phyloP scores from a whole-genome alignment of 305 asterid species.

The Stenogyne calaminthoides region DNA sequence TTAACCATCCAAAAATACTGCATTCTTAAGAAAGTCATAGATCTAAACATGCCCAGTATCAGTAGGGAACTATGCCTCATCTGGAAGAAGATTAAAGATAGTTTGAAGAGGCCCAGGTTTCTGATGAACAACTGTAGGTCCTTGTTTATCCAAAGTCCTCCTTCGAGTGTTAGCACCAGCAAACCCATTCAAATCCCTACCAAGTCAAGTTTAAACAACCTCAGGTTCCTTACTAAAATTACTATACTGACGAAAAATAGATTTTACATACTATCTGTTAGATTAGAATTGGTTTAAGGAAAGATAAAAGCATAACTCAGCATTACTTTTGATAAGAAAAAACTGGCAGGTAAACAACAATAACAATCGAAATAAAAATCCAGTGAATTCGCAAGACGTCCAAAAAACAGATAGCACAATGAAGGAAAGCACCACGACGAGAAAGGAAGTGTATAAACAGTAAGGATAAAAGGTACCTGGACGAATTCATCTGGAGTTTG shows the following conservation, averaged over 20 bases:
- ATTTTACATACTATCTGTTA: background rate
- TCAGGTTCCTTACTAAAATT: conserved; percentile 21
- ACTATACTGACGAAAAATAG: background rate
- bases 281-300: background rate
- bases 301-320: background rate
- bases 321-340: conserved; percentile 8
- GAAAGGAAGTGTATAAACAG: background rate
- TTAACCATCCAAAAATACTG: conserved; percentile 23
- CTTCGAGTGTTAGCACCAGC: conserved; percentile 73
- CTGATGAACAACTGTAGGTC: conserved; percentile 91
- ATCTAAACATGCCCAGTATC: conserved; percentile 25
- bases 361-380: conserved; percentile 21
- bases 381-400: background rate
- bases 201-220: conserved; percentile 26
- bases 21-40: conserved; percentile 22
- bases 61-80: conserved; percentile 66
- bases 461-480: conserved; percentile 49
- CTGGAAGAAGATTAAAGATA: conserved; percentile 84
- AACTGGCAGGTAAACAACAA: conserved; percentile 6
- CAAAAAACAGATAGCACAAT: background rate
- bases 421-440: conserved; percentile 11
- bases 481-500: conserved; percentile 59
- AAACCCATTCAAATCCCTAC: conserved; percentile 75
- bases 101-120: conserved; percentile 97
- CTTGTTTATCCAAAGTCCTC: conserved; percentile 67